These are phyloP conservation scores for Fusarium scirpi DNA, from an alignment of 2,329 filamentous ascomycete species.

Conservation along the genomic window DNA sequence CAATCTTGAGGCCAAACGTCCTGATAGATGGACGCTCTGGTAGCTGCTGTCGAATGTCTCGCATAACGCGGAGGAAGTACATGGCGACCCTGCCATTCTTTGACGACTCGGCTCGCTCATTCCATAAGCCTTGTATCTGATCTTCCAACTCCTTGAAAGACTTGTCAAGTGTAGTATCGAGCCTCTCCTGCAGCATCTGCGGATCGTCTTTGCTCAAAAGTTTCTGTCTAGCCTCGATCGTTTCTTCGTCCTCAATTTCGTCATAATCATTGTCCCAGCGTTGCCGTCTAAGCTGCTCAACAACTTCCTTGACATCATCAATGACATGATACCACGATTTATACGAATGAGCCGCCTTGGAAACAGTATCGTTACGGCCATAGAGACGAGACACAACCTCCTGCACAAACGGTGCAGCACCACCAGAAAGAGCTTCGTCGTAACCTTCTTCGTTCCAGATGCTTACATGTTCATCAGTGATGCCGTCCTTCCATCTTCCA, in stretches of 20 bases:
- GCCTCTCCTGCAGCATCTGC: slow-evolving; percentile 68
- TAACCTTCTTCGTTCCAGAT: slow-evolving; percentile 77
- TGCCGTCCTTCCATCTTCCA: slow-evolving; percentile 67
- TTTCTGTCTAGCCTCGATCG: slow-evolving; percentile 73
- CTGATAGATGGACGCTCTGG: slow-evolving; percentile 64
- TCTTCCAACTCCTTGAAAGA: slow-evolving; percentile 70
- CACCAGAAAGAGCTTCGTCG: slow-evolving; percentile 73
- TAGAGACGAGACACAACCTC: slow-evolving; percentile 76
- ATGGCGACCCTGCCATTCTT: slow-evolving; percentile 66
- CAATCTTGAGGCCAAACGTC: slow-evolving; percentile 69
- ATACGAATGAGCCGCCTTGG: slow-evolving; percentile 72
- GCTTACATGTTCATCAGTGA: slow-evolving; percentile 62
- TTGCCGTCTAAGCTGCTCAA: slow-evolving; percentile 74
- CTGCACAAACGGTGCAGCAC: slow-evolving; percentile 75
- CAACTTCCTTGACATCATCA: slow-evolving; percentile 71
- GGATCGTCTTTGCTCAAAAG: slow-evolving; percentile 80
- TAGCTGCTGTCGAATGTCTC: slow-evolving; percentile 77
- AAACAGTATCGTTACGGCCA: slow-evolving; percentile 77
- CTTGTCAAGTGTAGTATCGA: slow-evolving; percentile 66
- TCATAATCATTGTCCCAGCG: slow-evolving; percentile 82
- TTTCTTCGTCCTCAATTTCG: slow-evolving; percentile 79
- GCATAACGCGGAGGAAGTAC: slow-evolving; percentile 79
- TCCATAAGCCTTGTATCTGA: slow-evolving; percentile 65
- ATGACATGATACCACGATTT: slow-evolving; percentile 79
- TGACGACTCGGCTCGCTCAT: slow-evolving; percentile 57